Evolutionary conservation across 208 protist genomes (phyloP), one percentile per base, ranked within the genome.

Genomic region (Wallacemonas rigidus): DNA sequence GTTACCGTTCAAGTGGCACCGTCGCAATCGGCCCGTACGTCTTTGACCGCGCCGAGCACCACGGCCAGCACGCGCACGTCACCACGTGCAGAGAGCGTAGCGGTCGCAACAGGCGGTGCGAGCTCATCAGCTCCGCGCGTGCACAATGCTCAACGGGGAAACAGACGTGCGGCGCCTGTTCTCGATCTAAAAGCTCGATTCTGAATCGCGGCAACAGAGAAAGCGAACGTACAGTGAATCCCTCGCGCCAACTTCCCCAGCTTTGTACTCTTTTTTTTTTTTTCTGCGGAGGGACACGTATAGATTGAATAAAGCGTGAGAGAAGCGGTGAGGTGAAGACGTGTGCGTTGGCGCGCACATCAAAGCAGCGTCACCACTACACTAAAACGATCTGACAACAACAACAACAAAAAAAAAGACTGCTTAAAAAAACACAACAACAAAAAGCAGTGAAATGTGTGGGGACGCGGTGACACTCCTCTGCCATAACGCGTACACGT

Each of bases 1-100:
- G 60, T 65, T 6, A 65, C 60, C 14, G 60, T 65, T 14, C n/a
- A 65, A 12, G 40, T 65, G 15, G 12, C 40, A 17, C 60, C 8
- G 3, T 4, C 40, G 36, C 40, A 6, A 3, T 45, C 60, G 3
- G 40, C 9, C 0, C 14, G 36, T 6, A 50, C 40, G 14, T 65
- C 60, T 11, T 5, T 5, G 9, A 65, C 43, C 15, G 36, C 38
- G 50, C n/a, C 60, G 35, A 6, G 14, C 4, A 65, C 41, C n/a
- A 48, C 40, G 8, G 12, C 40, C 38, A 63, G 60, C 40, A 48
- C 60, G 35, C 40, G 60, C 26, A 63, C 26, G 26, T 26, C 26
- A 26, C 26, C 26, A 26, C 26, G 26, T 26, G 0, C 26, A 26
- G 26, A 26, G 26, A 26, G 26, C 26, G 26, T 26, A 26, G 26